Evolutionary conservation across 495 filamentous ascomycete genomes (phyloP).

Genomic region (Monascus purpureus): DNA sequence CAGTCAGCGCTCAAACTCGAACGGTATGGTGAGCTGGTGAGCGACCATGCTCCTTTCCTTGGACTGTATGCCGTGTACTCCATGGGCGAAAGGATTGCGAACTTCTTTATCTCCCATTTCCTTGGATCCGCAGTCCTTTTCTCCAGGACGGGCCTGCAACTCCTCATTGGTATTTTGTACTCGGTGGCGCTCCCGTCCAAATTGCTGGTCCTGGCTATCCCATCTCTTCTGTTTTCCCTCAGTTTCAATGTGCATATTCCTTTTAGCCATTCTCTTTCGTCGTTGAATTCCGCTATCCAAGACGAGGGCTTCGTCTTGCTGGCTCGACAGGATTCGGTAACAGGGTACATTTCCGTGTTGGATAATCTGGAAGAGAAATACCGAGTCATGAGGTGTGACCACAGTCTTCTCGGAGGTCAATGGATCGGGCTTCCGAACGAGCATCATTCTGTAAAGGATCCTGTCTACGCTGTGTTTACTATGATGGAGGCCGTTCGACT

Average conservation of each 20-base stretch:
- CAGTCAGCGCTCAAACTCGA: constrained; percentile 44
- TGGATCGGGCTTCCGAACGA: constrained; percentile 38
- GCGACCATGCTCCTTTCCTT: constrained; percentile 44
- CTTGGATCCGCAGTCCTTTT: constrained; percentile 50
- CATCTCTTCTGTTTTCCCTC: constrained; percentile 55
- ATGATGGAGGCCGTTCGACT: constrained; percentile 87
- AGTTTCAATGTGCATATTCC: constrained; percentile 59
- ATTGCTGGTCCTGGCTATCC: constrained; percentile 46
- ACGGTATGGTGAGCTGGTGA: constrained; percentile 36
- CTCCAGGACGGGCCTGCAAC: constrained; percentile 56
- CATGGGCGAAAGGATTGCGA: constrained; percentile 36
- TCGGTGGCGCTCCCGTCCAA: constrained; percentile 53
- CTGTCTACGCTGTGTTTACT: constrained; percentile 84
- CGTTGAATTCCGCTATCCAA: constrained; percentile 49
- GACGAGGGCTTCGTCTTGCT: constrained; percentile 42
- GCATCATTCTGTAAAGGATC: constrained; percentile 50
- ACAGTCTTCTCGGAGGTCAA: constrained; percentile 88
- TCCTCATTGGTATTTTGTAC: constrained; percentile 48
- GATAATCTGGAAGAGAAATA: constrained; percentile 57
- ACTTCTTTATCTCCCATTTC: constrained; percentile 33
- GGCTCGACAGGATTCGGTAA: constrained; percentile 67
- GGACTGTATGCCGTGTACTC: constrained; percentile 52
- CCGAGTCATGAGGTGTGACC: constrained; percentile 81
- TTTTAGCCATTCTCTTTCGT: constrained; percentile 29
- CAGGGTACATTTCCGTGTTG: constrained; percentile 84